Conservation (phyloP, 441 rosid genomes). For the Populus tomentosa region DNA sequence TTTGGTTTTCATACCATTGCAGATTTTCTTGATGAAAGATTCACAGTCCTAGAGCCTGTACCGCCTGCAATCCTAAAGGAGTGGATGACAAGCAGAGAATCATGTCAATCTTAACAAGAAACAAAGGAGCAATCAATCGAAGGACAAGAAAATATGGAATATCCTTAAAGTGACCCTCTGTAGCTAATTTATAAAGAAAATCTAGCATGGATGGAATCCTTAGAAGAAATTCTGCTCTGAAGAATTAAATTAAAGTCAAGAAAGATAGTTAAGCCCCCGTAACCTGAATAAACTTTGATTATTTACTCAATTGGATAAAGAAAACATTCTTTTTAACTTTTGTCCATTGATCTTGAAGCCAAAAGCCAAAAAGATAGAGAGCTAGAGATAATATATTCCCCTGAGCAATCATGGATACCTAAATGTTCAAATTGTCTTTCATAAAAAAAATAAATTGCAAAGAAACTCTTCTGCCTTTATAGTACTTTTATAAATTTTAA, state of each 20-base stretch:
- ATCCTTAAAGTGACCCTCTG: neutral
- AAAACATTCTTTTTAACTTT: neutral
- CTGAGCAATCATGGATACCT: neutral
- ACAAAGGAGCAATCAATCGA: neutral
- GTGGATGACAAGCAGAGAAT: slow-evolving; percentile 17
- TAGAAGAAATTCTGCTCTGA: neutral
- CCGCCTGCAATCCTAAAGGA: slow-evolving; percentile 40
- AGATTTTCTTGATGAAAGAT: slow-evolving; percentile 35
- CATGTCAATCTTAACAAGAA: slow-evolving; percentile 14
- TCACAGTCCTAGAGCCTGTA: slow-evolving; percentile 36
- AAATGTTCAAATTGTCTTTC: neutral
- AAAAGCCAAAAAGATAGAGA: neutral
- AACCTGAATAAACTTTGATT: too few relatives aligned
- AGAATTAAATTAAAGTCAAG: neutral
- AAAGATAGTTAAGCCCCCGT: too few relatives aligned
- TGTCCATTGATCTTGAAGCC: neutral
- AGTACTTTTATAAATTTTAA: neutral
- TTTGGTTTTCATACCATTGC: slow-evolving; percentile 36
- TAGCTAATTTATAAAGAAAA: neutral
- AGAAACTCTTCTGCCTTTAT: neutral
- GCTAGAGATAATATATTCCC: neutral
- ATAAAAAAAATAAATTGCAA: neutral
- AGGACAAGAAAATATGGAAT: neutral
- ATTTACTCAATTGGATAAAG: neutral
- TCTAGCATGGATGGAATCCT: neutral